Conservation (phyloP, 345 rosid genomes). For the Pistacia integerrima region DNA sequence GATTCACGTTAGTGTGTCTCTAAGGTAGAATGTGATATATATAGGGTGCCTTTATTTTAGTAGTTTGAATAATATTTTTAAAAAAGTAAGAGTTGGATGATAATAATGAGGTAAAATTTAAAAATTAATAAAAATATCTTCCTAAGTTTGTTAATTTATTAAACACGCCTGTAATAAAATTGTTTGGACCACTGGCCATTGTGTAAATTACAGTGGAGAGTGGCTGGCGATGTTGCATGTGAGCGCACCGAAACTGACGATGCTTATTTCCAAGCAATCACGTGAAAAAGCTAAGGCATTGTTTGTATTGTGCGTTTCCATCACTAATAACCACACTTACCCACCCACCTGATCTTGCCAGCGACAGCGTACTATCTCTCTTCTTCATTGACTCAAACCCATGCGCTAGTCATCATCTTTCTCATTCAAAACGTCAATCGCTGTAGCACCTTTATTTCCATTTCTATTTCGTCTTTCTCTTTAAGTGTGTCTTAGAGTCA, state of each 20-base stretch:
- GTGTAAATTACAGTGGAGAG: not conserved
- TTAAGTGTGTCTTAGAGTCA: not conserved
- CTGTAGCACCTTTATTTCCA: not conserved
- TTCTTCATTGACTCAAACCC: not conserved
- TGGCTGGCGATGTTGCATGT: not conserved
- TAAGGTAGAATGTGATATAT: too few species aligned
- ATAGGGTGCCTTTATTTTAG: too few species aligned
- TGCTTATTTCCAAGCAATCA: conserved; percentile 12
- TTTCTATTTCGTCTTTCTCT: not conserved
- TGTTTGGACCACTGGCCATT: not conserved
- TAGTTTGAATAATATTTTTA: too few species aligned
- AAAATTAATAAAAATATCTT: too few species aligned
- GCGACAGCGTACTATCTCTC: not conserved
- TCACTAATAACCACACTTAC: too few species aligned
- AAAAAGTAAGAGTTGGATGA: too few species aligned
- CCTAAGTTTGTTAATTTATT: too few species aligned
- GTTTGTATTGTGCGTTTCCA: not conserved
- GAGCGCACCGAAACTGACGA: conserved; percentile 7
- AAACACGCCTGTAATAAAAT: too few species aligned
- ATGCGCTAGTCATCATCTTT: not conserved
- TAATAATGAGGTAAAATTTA: too few species aligned
- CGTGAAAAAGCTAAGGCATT: not conserved
- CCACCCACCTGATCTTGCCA: conserved; percentile 7
- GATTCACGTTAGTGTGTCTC: too few species aligned
- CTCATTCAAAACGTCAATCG: not conserved